Base-by-base conservation (phyloP, 768 basidiomycete species). In the Strobilomyces confusus region DNA sequence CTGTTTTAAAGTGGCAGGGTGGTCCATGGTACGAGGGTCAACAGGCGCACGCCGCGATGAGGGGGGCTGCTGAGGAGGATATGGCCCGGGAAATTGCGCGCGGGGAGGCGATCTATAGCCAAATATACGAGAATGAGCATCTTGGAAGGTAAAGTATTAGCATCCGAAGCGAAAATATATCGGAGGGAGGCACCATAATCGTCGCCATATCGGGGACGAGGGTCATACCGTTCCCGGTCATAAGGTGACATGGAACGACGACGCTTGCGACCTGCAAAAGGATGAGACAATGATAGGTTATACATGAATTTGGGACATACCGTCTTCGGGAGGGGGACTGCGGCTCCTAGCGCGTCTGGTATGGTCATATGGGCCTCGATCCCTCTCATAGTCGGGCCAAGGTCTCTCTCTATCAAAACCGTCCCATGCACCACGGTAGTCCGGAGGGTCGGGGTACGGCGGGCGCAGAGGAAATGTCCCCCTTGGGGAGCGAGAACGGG, bases 21-120 rank as follows among this genome's bases (percentile, higher is more conserved):
- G 90, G 58, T 91, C 90, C 59, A 89, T 83, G 3, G 83, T 83
- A 61, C 88, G 86, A 12, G 91, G 91, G 62, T 92, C 88, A 14
- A 81, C 81, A 11, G 89, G 90, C 2, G 83, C 74, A 29, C 86
- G 79, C 49, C 88, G 77, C 40, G 69, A 69, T n/a, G 80, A 69
- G 22, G 80, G 67, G 12, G 78, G 72, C 26, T 79, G 69, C 23
- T 60, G 63, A 66, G 66, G 17, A 54, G 70, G 70, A 65, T 78
- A 80, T 48, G 45, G 72, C 1, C 55, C 46, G 48, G 66, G 58
- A 23, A 68, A 75, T 55, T 81, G 82, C n/a, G 79, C 72, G 42
- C 85, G 82, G 49, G 86, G 77, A 22, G 84, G 83, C 0, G 84
- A 81, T 36, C 83, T 80, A 63, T 84, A 84, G 5, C 84, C 79